phyloP scores from a whole-genome alignment of 148 eudicot genomes.

The Drosera capensis region DNA sequence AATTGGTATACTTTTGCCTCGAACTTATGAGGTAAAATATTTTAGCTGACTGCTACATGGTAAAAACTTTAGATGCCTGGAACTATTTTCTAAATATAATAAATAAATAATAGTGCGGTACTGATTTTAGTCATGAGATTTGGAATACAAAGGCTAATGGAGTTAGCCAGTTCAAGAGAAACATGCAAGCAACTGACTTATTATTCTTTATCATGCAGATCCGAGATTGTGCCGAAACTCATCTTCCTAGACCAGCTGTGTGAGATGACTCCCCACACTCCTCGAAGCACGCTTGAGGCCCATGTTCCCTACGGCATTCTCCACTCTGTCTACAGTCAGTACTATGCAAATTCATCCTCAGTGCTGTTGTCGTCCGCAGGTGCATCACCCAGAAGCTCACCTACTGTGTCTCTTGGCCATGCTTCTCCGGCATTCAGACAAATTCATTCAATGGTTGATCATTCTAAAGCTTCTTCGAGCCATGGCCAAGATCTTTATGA shows the following conservation, averaged over 20 bases:
- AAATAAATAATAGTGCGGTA: too few relatives aligned
- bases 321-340: conserved; percentile 79
- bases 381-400: conserved; percentile 68
- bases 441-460: conserved; percentile 27
- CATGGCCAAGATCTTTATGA: conserved; percentile 45
- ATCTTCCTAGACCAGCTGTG: conserved; percentile 88
- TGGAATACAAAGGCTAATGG: too few relatives aligned
- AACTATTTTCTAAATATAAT: too few relatives aligned
- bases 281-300: conserved; percentile 73
- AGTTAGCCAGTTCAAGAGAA: neutral
- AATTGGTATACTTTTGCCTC: too few relatives aligned
- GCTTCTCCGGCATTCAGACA: conserved; percentile 65
- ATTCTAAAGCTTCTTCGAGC: conserved; percentile 36
- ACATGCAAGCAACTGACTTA: neutral
- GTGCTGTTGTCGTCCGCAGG: conserved; percentile 38
- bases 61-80: too few relatives aligned
- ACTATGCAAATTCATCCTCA: conserved; percentile 54
- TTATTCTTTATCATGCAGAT: conserved; percentile 26
- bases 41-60: too few relatives aligned
- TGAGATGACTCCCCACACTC: conserved; percentile 67
- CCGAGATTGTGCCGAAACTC: conserved; percentile 70
- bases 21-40: too few relatives aligned
- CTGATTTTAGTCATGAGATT: too few relatives aligned
- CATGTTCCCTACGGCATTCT: conserved; percentile 67
- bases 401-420: conserved; percentile 59